These are phyloP conservation scores for Vigna mungo DNA, from an alignment of 306 rosid genomes.

Conservation along the genomic window DNA sequence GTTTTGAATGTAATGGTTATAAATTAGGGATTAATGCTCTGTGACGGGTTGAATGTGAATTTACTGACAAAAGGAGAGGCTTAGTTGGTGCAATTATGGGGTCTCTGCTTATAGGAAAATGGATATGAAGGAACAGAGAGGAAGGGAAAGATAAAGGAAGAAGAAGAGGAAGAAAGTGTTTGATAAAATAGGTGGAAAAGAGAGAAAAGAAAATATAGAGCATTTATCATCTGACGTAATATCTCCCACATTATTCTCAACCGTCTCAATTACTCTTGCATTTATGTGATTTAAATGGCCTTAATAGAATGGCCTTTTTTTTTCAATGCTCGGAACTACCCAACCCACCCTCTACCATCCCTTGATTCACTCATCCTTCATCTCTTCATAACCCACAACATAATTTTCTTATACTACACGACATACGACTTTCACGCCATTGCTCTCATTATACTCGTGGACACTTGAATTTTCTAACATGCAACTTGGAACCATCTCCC, in stretches of 20 bases:
- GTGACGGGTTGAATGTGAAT: conserved; percentile 16
- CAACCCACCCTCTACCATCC: conserved; percentile 59
- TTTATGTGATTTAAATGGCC: conserved; percentile 83
- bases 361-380: conserved; percentile 54
- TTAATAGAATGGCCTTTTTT: conserved; percentile 64
- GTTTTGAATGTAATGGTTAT: conserved; percentile 20
- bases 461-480: conserved; percentile 37
- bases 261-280: conserved; percentile 92
- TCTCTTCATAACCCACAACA: conserved; percentile 30
- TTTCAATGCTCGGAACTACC: conserved; percentile 82
- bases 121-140: conserved; percentile 28
- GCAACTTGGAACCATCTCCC: neutral
- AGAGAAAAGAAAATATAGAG: conserved; percentile 30
- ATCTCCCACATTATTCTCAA: conserved; percentile 75
- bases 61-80: conserved; percentile 37
- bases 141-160: conserved; percentile 7
- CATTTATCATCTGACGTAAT: conserved; percentile 85
- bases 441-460: conserved; percentile 47
- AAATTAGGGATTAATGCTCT: conserved; percentile 7
- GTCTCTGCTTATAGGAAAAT: conserved; percentile 37
- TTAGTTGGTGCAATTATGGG: conserved; percentile 38
- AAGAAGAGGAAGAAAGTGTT: too few species aligned
- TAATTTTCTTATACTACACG: conserved; percentile 47
- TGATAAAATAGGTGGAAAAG: conserved; percentile 2
- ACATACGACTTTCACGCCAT: conserved; percentile 47